Evolutionary conservation across 1,284 basidiomycete genomes (phyloP), one percentile per base, ranked within the genome.

Genomic region (Tranzscheliella williamsii): DNA sequence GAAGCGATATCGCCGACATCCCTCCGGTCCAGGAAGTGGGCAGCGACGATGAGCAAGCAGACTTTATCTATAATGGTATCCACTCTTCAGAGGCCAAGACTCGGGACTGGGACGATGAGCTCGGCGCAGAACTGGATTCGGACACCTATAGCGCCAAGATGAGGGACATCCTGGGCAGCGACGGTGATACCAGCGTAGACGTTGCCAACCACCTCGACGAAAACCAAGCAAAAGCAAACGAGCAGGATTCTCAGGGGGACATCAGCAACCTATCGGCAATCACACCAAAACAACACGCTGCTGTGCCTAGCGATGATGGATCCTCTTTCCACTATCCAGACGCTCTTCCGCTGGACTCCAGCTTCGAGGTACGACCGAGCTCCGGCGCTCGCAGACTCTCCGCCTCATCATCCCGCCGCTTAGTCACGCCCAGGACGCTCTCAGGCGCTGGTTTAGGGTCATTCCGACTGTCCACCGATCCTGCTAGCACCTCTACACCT

Each of bases 41-140:
- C 27, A 29, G n/a, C 8, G 82, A 83, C 15, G 75, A 74, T 2
- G 82, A 83, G 7, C 85, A 85, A 8, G 85, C 84, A 34, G 84
- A 80, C 1, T 90, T 90, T 65, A 61, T 89, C 32, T 90, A 90
- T 69, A 81, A 81, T 18, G 88, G 87, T 15, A 80, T 84, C 24
- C 88, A 90, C 18, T 40, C 35, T 4, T 24, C 33, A 21, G 2
- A 31, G 40, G 21, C 4, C 46, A 31, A 15, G 31, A 17, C 36
- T 3, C 36, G 30, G 2, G 43, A 42, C 15, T 46, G 42, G 5
- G 55, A 50, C 35, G 55, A 52, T 37, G 52, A 41, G 37, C 48
- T 12, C 24, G 41, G 20, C 9, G 30, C 42, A 33, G 49, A 49
- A 15, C 48, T 49, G 45, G 48, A 45, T 40, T 49, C 57, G 2